Base-by-base conservation (phyloP, 2,329 filamentous ascomycete species). In the Trichoderma koningii region DNA sequence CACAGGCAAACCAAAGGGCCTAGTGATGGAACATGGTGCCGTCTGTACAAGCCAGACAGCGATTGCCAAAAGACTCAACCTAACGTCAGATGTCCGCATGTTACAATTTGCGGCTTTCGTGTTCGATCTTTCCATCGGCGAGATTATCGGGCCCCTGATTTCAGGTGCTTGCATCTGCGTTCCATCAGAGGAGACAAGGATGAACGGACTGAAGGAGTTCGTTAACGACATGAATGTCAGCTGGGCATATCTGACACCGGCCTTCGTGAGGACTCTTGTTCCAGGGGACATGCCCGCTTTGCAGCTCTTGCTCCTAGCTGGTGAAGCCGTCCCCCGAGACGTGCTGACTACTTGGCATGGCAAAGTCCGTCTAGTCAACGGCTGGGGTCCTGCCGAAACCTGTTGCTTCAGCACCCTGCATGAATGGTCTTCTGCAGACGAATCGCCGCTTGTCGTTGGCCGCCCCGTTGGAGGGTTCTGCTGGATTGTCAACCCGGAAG, bases 311-410 rank as follows among this genome's bases (percentile, higher is more conserved):
- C 15, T 66, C 5, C 19, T 65, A 26, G 64, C 53, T 3, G 66
- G 66, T 14, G 66, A 68, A 57, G 55, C 65, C 28, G 42, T 53
- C 4, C 34, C 45, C 7, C 30, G 23, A 14, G 61, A 65, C 3
- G 45, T 48, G 4, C 28, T 66, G 6, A 34, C 17, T 6, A 44
- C 34, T 6, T 66, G 59, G 65, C 50, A 45, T 28, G 41, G 68
- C 23, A 74, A 71, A 67, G 72, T 77, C 30, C 71, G 73, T 63
- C 69, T 79, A 26, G 65, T 77, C 60, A 78, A 80, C 70, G 76
- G 72, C 1, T 81, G 79, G 66, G 79, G 79, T 0, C 79, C 79
- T 28, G 77, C 78, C 5, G 79, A 81, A 69, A 73, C 73, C 41
- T 74, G 75, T 52, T 74, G 80, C 21, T 65, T 52, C 17, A 61